Percentiles rank a stretch among this genome's conserved stretches.
These are phyloP conservation scores for Podospora conica DNA, from an alignment of 495 filamentous ascomycete species.

Conservation along the genomic window DNA sequence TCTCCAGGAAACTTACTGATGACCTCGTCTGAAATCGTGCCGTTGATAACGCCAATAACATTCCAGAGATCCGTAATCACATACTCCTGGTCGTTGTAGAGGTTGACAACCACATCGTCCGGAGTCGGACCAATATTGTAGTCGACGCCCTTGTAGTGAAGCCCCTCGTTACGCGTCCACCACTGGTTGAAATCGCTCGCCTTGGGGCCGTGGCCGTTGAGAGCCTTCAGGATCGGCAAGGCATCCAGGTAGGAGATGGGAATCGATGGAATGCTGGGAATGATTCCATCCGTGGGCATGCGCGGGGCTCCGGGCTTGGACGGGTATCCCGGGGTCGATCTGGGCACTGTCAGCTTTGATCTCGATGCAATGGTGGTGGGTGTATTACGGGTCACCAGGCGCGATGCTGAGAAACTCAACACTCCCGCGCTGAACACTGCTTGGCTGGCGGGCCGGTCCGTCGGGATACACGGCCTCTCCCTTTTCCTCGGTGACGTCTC, in stretches of 20 bases:
- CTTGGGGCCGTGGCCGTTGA: conserved; percentile 82
- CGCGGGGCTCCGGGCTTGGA: conserved; percentile 87
- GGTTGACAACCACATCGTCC: conserved; percentile 64
- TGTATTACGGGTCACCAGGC: conserved; percentile 54
- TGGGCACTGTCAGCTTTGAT: conserved; percentile 15
- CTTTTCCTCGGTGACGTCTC: conserved; percentile 69
- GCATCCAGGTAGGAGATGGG: conserved; percentile 88
- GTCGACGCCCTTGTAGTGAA: conserved; percentile 75
- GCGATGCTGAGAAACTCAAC: conserved; percentile 69
- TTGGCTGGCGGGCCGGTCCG: conserved; percentile 81
- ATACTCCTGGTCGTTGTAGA: conserved; percentile 86
- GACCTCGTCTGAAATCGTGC: conserved; percentile 74
- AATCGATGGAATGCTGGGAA: conserved; percentile 83
- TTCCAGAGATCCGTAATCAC: conserved; percentile 89
- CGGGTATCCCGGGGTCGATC: conserved; percentile 87
- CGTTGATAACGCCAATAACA: conserved; percentile 90
- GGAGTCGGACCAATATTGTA: conserved; percentile 92
- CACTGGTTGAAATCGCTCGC: conserved; percentile 67
- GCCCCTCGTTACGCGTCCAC: conserved; percentile 65
- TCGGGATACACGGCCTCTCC: conserved; percentile 76
- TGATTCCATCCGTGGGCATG: conserved; percentile 56
- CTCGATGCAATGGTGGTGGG: background rate
- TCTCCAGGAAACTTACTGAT: conserved; percentile 21
- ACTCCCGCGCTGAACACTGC: conserved; percentile 89
- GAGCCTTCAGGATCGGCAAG: conserved; percentile 73